Evolutionary conservation across 2,329 filamentous ascomycete genomes (phyloP).

Genomic region (Xylariaceae sp.): DNA sequence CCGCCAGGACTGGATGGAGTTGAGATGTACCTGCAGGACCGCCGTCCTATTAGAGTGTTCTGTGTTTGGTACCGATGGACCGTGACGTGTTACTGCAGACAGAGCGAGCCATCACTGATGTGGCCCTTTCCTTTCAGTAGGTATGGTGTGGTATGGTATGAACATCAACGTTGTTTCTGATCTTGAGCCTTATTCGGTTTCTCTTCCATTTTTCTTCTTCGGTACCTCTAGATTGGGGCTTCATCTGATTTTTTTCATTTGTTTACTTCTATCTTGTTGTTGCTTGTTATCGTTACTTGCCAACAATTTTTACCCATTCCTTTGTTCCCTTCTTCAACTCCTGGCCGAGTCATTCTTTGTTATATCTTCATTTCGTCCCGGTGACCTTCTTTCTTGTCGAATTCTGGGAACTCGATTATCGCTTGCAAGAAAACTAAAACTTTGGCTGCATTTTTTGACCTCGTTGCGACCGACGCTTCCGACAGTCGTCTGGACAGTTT

Average conservation of each 20-base stretch:
- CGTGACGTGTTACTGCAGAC: conserved; percentile 1
- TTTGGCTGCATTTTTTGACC: neutral
- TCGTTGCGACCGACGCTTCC: neutral
- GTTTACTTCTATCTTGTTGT: conserved; percentile 24
- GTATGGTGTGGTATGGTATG: conserved; percentile 1
- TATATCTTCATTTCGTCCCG: conserved; percentile 31
- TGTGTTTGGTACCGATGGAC: neutral
- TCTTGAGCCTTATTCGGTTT: conserved; percentile 19
- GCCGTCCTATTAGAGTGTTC: neutral
- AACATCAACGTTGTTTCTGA: conserved; percentile 19
- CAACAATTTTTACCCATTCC: conserved; percentile 27
- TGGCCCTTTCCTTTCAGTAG: neutral
- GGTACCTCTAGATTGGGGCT: conserved; percentile 38
- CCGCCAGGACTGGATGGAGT: conserved; percentile 5
- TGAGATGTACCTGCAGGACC: neutral
- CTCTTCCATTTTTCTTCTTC: conserved; percentile 28
- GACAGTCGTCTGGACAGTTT: neutral
- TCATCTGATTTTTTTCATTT: conserved; percentile 31
- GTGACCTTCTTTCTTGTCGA: conserved; percentile 30
- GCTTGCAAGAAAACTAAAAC: neutral
- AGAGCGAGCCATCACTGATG: neutral
- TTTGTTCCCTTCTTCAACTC: conserved; percentile 35
- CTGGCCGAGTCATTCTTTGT: conserved; percentile 41
- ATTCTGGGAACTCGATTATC: neutral
- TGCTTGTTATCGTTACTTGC: conserved; percentile 23